Base-by-base conservation (phyloP, 306 rosid genomes). In the Citrullus colocynthis region DNA sequence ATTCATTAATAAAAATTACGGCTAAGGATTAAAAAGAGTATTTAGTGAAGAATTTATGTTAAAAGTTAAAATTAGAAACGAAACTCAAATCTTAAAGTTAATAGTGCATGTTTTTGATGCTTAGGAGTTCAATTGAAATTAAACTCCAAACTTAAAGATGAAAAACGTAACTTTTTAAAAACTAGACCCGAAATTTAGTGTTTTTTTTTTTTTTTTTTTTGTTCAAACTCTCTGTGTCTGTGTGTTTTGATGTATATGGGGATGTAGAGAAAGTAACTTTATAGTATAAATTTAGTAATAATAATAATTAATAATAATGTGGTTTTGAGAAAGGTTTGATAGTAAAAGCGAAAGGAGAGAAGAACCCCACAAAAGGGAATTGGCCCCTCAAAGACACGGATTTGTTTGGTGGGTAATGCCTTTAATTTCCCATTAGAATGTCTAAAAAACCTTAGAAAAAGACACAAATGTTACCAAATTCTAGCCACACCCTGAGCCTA, bases 381-480 rank as follows among this genome's bases (percentile, higher is more conserved):
- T 45, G 76, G 57, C 6, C 76, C 74, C 48, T 24, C 3, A 44
- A 48, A 14, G 58, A 71, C 58, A 48, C 76, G 57, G 76, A 48
- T 45, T 51, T 72, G 44, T 32, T 72, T 72, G 44, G 77, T 72
- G 60, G 44, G 44, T 16, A 52, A 30, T 72, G 60, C 8, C 77
- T 72, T 72, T 72, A 72, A 72, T 72, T 72, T 7, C 9, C 44
- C 20, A 75, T 75, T 55, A 59, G 85, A 87, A 86, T 89, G 86
- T 84, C 83, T 45, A 54, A 85, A 52, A 85, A 80, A 81, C 71
- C 73, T 62, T 67, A 65, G 83, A 87, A 69, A 83, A 86, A 84
- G 83, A 77, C 78, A 84, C 64, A 77, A 84, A 44, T 67, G 18
- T 81, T 81, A 85, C 83, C 87, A 78, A 81, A 84, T 85, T 80